Evolutionary conservation across 352 stramenopile genomes (phyloP), one percentile per base, ranked within the genome.

Genomic region (Phytophthora brassicae): DNA sequence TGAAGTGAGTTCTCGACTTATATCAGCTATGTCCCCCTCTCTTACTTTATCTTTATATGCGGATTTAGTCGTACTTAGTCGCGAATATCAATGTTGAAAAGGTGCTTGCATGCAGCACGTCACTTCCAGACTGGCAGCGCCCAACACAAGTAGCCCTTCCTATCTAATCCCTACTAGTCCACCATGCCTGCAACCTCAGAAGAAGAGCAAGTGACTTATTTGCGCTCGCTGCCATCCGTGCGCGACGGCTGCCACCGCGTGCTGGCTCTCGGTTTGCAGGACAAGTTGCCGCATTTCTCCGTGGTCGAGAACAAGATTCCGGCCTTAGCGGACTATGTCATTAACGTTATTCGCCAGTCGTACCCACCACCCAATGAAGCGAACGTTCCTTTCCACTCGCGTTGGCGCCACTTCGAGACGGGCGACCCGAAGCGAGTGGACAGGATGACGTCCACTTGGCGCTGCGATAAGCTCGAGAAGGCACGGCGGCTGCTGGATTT

Each of bases 371-470:
- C 78, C 14, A 72, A 84, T 53, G 61, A 72, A 38, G 64, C 66
- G 7, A 66, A 73, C 16, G 86, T 94, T 42, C 86, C 86, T 0
- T 94, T 91, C 66, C 86, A 94, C 66, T 92, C 83, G 51, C 72
- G 86, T 45, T 88, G 67, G 50, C 81, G 86, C 41, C 86, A 95
- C 64, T 94, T 95, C 47, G 86, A 95, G 68, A 83, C 80, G 20
- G 84, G 86, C 2, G 82, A 90, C 48, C 66, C 87, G 26, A 58
- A 84, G 8, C 81, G 86, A 8, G 68, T 89, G 4, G 51, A 68
- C 8, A 71, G 73, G 63, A 74, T 88, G 70, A 77, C 71, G 51
- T 61, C 75, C 26, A 62, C 24, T 5, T 88, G 80, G 80, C 48
- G 47, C 38, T 89, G 77, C 51, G 72, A 87, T 33, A 54, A 52